Conservation (phyloP, 2,329 filamentous ascomycete species). For the Verticillium nonalfalfae region DNA sequence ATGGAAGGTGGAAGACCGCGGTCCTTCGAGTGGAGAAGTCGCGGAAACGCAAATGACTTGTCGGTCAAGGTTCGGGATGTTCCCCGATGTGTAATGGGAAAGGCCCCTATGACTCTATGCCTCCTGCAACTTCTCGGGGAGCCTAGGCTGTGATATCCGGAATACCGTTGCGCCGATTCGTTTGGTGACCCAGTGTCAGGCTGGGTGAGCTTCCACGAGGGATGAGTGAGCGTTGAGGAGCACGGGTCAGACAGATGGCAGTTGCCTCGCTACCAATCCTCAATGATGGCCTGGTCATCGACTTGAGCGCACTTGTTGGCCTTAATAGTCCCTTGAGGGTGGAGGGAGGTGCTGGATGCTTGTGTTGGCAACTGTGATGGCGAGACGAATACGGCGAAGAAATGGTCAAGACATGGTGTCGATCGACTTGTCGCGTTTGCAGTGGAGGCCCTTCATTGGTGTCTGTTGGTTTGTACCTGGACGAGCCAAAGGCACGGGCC, state of each 20-base stretch:
- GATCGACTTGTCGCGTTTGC: not conserved
- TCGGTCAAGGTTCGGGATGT: not conserved
- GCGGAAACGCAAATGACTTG: not conserved
- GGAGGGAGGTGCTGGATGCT: not conserved
- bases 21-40: not conserved
- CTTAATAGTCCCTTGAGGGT: no score
- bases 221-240: not conserved
- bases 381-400: not conserved
- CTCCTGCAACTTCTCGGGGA: no score
- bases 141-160: no score
- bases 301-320: not conserved
- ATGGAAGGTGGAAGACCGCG: not conserved
- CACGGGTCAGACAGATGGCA: not conserved
- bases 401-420: not conserved
- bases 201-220: not conserved
- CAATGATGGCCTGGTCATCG: not conserved
- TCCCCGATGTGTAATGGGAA: not conserved
- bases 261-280: not conserved
- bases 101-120: no score
- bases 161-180: not conserved
- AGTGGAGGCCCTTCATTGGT: not conserved
- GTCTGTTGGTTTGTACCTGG: not conserved
- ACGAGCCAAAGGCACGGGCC: not conserved
- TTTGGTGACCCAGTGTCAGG: not conserved
- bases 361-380: not conserved